These are phyloP conservation scores for Ceratocystis ficicola DNA, from an alignment of 2,329 filamentous ascomycete genomes.

Conservation along the genomic window DNA sequence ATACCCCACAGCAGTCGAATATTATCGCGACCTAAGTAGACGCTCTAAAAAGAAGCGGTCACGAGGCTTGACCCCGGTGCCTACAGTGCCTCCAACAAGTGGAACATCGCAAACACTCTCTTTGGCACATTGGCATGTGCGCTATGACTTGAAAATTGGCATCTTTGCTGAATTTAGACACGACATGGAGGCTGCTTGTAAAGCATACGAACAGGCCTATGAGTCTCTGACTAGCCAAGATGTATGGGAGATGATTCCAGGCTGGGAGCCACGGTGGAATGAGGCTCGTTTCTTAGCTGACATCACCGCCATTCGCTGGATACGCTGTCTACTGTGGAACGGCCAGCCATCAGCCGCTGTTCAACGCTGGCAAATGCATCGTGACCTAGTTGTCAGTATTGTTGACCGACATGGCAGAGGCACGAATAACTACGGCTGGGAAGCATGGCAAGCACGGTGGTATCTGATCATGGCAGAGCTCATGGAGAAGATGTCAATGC, in stretches of 20 bases:
- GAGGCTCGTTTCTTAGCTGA: slow-evolving; percentile 85
- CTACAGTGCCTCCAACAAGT: slow-evolving; percentile 68
- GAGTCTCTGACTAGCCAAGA: slow-evolving; percentile 71
- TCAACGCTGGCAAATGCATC: slow-evolving; percentile 67
- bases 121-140: slow-evolving; percentile 76
- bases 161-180: slow-evolving; percentile 86
- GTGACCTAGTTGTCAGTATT: slow-evolving; percentile 59
- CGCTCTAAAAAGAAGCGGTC: slow-evolving; percentile 81
- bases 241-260: slow-evolving; percentile 76
- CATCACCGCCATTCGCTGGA: slow-evolving; percentile 61
- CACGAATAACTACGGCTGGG: slow-evolving; percentile 81
- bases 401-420: slow-evolving; percentile 75
- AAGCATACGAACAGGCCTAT: slow-evolving; percentile 79
- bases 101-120: slow-evolving; percentile 81
- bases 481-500: slow-evolving; percentile 42
- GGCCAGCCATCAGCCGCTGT: slow-evolving; percentile 68
- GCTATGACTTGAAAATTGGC: slow-evolving; percentile 88
- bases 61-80: slow-evolving; percentile 62
- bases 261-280: slow-evolving; percentile 82
- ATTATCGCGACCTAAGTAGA: slow-evolving; percentile 88
- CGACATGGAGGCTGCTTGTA: slow-evolving; percentile 76
- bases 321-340: slow-evolving; percentile 73
- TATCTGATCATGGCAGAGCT: slow-evolving; percentile 49
- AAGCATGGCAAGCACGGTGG: slow-evolving; percentile 80
- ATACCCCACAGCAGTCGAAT: slow-evolving; percentile 67